Conservation (phyloP, 1,284 basidiomycete genomes). For the Sanghuangporus sanghuang region DNA sequence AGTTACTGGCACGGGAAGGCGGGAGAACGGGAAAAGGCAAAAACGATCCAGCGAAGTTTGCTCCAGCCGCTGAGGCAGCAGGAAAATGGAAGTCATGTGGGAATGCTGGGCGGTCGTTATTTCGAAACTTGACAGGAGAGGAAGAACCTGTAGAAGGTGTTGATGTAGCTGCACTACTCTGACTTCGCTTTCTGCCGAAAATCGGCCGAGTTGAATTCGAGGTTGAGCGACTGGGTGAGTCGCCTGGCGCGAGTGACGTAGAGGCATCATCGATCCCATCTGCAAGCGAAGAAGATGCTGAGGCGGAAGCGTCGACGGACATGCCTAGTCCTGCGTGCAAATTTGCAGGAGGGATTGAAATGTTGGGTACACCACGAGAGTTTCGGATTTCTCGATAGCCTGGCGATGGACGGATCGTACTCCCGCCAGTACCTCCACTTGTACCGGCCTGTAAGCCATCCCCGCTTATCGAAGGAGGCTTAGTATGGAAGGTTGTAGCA, state of each 20-base stretch:
- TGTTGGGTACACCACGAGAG: conserved; percentile 34
- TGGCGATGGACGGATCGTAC: conserved; percentile 13
- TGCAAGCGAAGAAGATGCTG: conserved; percentile 20
- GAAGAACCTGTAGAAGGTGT: conserved; percentile 9
- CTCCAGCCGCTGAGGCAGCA: conserved; percentile 14
- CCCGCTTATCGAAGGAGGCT: not conserved
- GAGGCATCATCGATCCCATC: conserved; percentile 19
- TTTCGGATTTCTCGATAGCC: conserved; percentile 37
- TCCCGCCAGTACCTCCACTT: not conserved
- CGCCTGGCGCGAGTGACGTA: conserved; percentile 7
- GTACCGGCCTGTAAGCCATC: not conserved
- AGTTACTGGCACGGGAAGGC: conserved; percentile 9
- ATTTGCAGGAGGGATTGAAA: conserved; percentile 33
- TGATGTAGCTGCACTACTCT: conserved; percentile 18
- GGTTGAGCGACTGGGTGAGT: conserved; percentile 4
- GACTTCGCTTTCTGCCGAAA: conserved; percentile 15
- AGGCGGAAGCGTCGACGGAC: conserved; percentile 21
- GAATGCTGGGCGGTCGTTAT: not conserved
- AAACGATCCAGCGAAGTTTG: conserved; percentile 7
- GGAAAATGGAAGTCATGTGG: conserved; percentile 19
- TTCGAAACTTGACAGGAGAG: conserved; percentile 4
- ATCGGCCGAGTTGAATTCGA: not conserved
- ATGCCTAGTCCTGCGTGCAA: conserved; percentile 8
- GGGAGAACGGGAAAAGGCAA: conserved; percentile 8
- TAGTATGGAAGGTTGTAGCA: conserved; percentile 2